phyloP scores from a whole-genome alignment of 148 eudicot genomes.

The Rhododendron henanense region DNA sequence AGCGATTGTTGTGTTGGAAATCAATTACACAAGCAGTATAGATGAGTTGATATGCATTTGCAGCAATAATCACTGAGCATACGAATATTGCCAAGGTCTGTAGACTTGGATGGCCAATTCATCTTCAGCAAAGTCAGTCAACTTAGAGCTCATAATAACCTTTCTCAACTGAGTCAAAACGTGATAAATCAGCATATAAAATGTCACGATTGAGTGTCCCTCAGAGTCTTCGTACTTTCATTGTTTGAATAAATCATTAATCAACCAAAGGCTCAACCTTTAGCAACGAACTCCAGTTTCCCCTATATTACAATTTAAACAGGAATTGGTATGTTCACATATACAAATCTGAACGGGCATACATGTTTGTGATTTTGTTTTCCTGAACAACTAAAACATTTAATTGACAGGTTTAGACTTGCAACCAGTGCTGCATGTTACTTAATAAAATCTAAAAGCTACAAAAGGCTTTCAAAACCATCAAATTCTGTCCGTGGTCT shows the following conservation, averaged over 20 bases:
- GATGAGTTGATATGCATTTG: background rate
- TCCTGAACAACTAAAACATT: too few relatives aligned
- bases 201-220: background rate
- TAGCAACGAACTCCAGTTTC: background rate
- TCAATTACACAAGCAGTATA: background rate
- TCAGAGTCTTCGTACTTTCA: background rate
- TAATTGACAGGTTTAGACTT: too few relatives aligned
- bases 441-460: background rate
- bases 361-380: background rate
- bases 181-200: background rate
- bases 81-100: background rate
- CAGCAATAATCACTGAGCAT: background rate
- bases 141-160: conserved; percentile 10
- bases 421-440: too few relatives aligned
- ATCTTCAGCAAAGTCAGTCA: background rate
- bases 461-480: background rate
- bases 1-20: background rate
- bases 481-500: background rate
- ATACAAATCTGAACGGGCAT: background rate
- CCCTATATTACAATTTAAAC: background rate
- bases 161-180: background rate
- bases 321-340: background rate
- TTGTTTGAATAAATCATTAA: background rate
- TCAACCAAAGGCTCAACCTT: background rate
- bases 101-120: background rate